Base-by-base conservation (phyloP, 1,284 basidiomycete genomes). In the Cutaneotrichosporon mucoides region DNA sequence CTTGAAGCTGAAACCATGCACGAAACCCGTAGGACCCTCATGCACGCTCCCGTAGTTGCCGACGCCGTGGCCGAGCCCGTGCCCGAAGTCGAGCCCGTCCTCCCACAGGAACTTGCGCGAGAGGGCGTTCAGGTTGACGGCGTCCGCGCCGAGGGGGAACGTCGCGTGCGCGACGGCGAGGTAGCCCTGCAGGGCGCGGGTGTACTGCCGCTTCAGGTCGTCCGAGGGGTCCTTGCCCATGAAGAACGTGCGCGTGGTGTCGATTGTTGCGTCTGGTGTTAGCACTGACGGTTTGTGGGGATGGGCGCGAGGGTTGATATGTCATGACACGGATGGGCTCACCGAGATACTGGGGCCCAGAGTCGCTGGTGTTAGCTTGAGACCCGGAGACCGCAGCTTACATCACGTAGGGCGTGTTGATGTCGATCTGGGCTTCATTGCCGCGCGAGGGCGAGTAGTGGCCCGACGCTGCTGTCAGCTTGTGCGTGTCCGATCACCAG, bases 171-270 rank as follows among this genome's bases (percentile, higher is more conserved):
- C 91, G 66, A 96, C 92, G 42, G 92, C 90, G 66, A 98, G 94
- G 80, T 99, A 95, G 4, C 95, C 95, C 78, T 99, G 95, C 55
- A 99, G 78, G 34, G 99, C 96, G 33, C 92, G 83, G 13, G 96
- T 99, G 75, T 88, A 98, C 1, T 93, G 92, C 63, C 94, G 88
- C 70, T 86, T 88, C 61, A 77, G 61, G 76, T 93, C 88, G 66
- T 92, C 89, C 2, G 82, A 67, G 5, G 87, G 87, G 6, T 90
- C 89, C 42, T 85, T 83, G 48, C 92, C 93, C 73, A 96, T 92
- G 79, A 93, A 73, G 52, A 77, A 50, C 0, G 92, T 95, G 55
- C 93, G 84, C 1, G 92, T 94, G 8, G 91, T 94, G 76, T 97
- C 92, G 76, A 92, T 93, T 1, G 93, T 96, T 4, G 90, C 91